phyloP scores from a whole-genome alignment of 129 eudicot species.

The Chrysanthemum makinoi region DNA sequence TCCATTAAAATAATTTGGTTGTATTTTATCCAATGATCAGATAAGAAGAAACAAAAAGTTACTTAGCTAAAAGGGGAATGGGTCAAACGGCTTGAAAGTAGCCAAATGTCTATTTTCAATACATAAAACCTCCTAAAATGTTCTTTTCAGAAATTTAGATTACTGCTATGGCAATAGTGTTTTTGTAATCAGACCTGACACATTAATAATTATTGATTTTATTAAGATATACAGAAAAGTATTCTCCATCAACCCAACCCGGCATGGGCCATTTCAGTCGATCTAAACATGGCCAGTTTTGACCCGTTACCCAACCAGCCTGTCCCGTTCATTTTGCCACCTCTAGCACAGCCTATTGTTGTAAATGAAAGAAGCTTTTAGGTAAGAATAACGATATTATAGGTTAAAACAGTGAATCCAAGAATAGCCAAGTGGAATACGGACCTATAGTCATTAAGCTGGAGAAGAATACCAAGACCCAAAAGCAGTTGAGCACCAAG shows the following conservation, averaged over 20 bases:
- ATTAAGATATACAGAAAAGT: not conserved
- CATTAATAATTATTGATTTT: not conserved
- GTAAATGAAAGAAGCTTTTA: not conserved
- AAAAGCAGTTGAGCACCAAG: constrained; percentile 83
- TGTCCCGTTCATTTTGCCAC: not conserved
- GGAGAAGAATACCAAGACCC: constrained; percentile 96
- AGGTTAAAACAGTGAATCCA: constrained; percentile 15
- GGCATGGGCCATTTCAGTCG: not conserved
- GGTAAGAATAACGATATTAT: constrained; percentile 6
- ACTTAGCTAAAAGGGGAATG: not conserved
- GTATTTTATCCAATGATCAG: not conserved
- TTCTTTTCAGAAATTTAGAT: not conserved
- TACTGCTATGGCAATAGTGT: not conserved
- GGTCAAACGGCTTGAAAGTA: not conserved
- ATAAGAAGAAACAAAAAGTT: not conserved
- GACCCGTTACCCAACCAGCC: not conserved
- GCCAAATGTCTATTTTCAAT: not conserved
- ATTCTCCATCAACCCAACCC: not conserved
- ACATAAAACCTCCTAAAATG: not conserved
- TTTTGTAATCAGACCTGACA: not conserved
- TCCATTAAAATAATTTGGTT: not conserved
- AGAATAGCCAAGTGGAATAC: constrained; percentile 22
- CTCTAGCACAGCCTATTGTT: constrained; percentile 14
- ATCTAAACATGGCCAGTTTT: not conserved
- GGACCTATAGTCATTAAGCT: constrained; percentile 78